Base-by-base conservation (phyloP, 352 stramenopile genomes). In the Phytopythium vexans region DNA sequence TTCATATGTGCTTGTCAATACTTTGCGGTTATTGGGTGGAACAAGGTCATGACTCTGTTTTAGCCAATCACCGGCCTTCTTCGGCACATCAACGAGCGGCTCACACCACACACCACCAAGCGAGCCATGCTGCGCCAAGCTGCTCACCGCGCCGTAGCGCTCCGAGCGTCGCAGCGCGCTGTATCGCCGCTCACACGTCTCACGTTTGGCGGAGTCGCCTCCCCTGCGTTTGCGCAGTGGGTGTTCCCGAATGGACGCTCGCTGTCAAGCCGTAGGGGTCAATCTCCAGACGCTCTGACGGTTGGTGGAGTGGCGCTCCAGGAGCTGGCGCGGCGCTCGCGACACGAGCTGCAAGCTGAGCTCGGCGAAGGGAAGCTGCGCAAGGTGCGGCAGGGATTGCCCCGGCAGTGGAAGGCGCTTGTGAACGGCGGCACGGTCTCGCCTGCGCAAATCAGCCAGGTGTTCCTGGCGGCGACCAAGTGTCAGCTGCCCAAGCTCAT, bases 381-480 rank as follows among this genome's bases (percentile, higher is more conserved):
- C 1, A 62, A 65, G 33, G 60, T 65, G 27, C 56, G 58, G 7
- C 58, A 68, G 50, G 58, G 41, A n/a, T 49, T 79, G 16, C 53
- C 64, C 1, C 42, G 58, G 16, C 34, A 44, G 7, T 79, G 71
- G 71, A 60, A 63, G 15, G 21, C 64, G 21, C 27, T 74, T 15
- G 53, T 40, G 31, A 41, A 33, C 32, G 41, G 15, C 5, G 37
- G 14, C 32, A 54, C 54, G n/a, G 41, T 67, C 43, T 40, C 62
- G 44, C 15, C 49, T n/a, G 45, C 60, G 31, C 49, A 62, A 8
- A 54, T 71, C n/a, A 34, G 67, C 41, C 63, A 75, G 27, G 64
- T 76, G 32, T 80, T 77, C 56, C 41, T 53, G 41, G 65, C 60
- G 4, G 53, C 72, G 14, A 60, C 38, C 45, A 61, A 59, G 36